These are phyloP conservation scores for Corynespora cassiicola DNA, from an alignment of 2,329 filamentous ascomycete genomes.

Conservation along the genomic window DNA sequence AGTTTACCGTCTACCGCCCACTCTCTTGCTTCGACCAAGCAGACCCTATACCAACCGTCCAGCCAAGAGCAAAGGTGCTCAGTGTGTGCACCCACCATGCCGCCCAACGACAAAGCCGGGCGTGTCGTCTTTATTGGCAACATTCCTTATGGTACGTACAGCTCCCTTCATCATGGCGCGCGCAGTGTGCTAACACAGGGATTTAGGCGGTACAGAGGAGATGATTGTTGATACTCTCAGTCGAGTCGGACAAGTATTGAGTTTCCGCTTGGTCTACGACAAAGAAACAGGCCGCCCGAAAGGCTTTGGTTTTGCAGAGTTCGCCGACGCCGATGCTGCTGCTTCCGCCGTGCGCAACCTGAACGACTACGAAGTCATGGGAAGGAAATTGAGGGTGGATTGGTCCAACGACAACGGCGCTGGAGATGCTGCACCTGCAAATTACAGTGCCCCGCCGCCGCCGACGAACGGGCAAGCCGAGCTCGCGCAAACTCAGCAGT, in stretches of 20 bases:
- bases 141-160: slow-evolving; percentile 75
- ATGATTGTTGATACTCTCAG: slow-evolving; percentile 94
- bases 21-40: too few species aligned
- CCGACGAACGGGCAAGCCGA: slow-evolving; percentile 50
- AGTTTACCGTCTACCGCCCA: too few species aligned
- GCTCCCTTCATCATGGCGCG: too few species aligned
- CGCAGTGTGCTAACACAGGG: background rate
- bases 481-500: slow-evolving; percentile 45
- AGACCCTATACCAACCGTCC: too few species aligned
- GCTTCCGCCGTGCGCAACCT: slow-evolving; percentile 94
- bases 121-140: slow-evolving; percentile 86
- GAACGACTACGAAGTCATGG: slow-evolving; percentile 95
- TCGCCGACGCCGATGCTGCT: slow-evolving; percentile 88
- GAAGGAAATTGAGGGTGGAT: slow-evolving; percentile 90
- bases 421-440: slow-evolving; percentile 57
- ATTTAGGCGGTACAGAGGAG: slow-evolving; percentile 87
- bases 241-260: slow-evolving; percentile 86
- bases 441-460: slow-evolving; percentile 53
- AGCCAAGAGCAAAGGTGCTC: too few species aligned
- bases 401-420: slow-evolving; percentile 92
- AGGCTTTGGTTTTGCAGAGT: slow-evolving; percentile 96
- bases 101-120: slow-evolving; percentile 69
- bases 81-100: too few species aligned
- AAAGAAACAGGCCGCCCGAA: slow-evolving; percentile 93
- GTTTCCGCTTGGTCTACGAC: slow-evolving; percentile 93